Evolutionary conservation across 495 filamentous ascomycete species (phyloP).

Genomic region (Neurospora sp.): DNA sequence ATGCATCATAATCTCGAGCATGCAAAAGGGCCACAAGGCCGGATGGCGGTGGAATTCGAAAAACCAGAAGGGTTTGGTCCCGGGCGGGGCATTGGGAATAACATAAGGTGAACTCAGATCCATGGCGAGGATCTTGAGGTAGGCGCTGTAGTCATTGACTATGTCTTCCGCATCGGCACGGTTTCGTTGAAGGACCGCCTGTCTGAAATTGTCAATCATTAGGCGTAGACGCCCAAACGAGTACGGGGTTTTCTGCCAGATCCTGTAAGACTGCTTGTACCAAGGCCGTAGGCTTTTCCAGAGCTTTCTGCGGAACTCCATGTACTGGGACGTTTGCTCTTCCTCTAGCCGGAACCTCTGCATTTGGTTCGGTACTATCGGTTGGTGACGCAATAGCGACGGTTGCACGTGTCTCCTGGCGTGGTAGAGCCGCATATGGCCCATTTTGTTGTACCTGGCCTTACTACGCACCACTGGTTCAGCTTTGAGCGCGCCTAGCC

Average conservation of each 20-base stretch:
- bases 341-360: not conserved
- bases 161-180: not conserved
- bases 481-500: not conserved
- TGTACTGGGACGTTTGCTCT: not conserved
- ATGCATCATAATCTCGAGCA: not conserved
- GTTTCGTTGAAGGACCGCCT: not conserved
- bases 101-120: not conserved
- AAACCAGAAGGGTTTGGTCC: not conserved
- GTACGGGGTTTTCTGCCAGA: not conserved
- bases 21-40: not conserved
- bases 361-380: not conserved
- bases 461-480: not conserved
- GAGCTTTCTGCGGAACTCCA: not conserved
- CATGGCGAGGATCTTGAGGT: not conserved
- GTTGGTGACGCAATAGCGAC: not conserved
- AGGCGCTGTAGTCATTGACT: not conserved
- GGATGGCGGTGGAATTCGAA: not conserved
- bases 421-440: not conserved
- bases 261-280: not conserved
- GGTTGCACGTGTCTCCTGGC: not conserved
- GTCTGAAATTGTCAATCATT: not conserved
- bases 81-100: not conserved
- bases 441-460: not conserved
- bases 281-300: not conserved
- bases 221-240: not conserved